Percentiles rank a stretch among this genome's conserved stretches.
phyloP scores from a whole-genome alignment of 805 yeast genomes.

The Clavispora santaluciae region DNA sequence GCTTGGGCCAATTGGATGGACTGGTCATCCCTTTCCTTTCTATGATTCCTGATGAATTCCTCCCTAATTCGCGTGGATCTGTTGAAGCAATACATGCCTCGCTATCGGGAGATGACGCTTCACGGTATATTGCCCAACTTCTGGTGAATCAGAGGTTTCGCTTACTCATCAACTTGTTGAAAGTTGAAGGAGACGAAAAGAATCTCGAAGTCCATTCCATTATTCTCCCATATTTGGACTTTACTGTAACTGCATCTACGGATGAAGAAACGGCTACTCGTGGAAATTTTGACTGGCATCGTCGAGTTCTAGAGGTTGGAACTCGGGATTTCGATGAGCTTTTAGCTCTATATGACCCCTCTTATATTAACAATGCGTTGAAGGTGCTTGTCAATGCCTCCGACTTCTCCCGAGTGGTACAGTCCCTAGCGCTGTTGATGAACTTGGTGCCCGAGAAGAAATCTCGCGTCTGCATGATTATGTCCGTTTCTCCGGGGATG shows the following conservation, averaged over 20 bases:
- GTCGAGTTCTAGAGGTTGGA: too few relatives aligned
- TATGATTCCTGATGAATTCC: background rate
- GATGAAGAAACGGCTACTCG: slow-evolving; percentile 1
- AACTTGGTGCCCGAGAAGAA: slow-evolving; percentile 34
- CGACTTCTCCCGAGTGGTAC: slow-evolving; percentile 10
- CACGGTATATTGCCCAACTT: background rate
- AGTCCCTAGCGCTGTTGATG: slow-evolving; percentile 26
- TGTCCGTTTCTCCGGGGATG: slow-evolving; percentile 38
- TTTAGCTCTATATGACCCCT: slow-evolving; percentile 3
- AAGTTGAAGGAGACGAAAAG: background rate
- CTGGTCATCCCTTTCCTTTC: slow-evolving; percentile 6
- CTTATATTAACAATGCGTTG: slow-evolving; percentile 5
- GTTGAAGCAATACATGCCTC: background rate
- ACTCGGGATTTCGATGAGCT: slow-evolving; percentile 2
- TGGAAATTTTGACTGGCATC: too few relatives aligned
- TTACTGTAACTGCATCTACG: slow-evolving; percentile 1
- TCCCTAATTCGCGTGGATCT: background rate
- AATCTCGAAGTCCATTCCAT: slow-evolving; percentile 4
- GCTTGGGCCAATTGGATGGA: slow-evolving; percentile 4
- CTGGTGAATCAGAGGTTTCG: background rate
- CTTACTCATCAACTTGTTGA: background rate
- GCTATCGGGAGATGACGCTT: background rate
- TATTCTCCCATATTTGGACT: slow-evolving; percentile 3
- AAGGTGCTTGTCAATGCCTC: background rate
- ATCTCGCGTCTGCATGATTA: slow-evolving; percentile 35